A percentile compares a stretch with the other conserved stretches of the same genome.
phyloP scores from a whole-genome alignment of 306 rosid species.

The cucumber (Cucumis sativus) region DNA sequence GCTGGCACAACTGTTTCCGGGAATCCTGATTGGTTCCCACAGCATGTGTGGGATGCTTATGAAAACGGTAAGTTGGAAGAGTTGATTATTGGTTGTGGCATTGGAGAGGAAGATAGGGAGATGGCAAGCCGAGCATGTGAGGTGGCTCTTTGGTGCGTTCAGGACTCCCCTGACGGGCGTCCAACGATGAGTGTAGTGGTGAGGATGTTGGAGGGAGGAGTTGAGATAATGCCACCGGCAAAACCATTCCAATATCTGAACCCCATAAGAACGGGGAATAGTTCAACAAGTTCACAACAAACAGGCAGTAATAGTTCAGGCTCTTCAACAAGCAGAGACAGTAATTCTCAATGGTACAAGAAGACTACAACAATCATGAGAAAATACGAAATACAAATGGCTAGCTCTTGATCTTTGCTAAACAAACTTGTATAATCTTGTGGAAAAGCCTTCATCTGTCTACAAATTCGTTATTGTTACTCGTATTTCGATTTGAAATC shows the following conservation, averaged over 20 bases:
- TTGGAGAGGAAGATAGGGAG: constrained; percentile 22
- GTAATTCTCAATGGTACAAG: not conserved
- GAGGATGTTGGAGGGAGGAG: constrained; percentile 45
- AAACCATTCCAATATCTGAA: constrained; percentile 29
- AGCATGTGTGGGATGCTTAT: constrained; percentile 24
- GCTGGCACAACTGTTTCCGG: constrained; percentile 7
- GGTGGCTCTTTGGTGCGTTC: constrained; percentile 38
- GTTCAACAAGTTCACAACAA: not conserved
- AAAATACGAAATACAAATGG: constrained; percentile 17
- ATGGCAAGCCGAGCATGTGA: constrained; percentile 22
- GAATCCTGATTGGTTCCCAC: constrained; percentile 39
- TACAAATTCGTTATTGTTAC: no score
- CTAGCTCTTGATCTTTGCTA: not conserved
- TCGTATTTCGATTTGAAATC: no score
- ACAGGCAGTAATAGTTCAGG: not conserved
- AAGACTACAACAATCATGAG: constrained; percentile 14
- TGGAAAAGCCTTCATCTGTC: no score
- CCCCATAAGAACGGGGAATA: not conserved
- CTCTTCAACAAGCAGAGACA: not conserved
- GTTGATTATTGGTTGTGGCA: constrained; percentile 12
- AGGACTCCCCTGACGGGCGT: constrained; percentile 30
- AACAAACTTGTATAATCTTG: no score
- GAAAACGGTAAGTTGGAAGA: constrained; percentile 13
- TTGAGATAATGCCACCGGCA: constrained; percentile 23
- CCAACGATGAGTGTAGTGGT: constrained; percentile 39